A percentile compares a stretch with the other conserved stretches of the same genome.
Conservation (phyloP, 352 stramenopile genomes). For the Hyaloperonospora brassicae region DNA sequence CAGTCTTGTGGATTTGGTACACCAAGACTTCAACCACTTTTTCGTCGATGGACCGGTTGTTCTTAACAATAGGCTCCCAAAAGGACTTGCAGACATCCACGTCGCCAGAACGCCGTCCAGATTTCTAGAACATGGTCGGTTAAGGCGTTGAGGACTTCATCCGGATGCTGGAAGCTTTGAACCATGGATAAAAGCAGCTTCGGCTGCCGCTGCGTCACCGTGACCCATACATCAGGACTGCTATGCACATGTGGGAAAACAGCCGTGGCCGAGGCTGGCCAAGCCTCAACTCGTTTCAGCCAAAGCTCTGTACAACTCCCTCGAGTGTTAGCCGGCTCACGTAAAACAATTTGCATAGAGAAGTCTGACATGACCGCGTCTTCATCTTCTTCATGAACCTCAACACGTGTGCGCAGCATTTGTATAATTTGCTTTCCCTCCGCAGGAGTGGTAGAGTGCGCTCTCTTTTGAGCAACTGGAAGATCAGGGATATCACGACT, state of each 20-base stretch:
- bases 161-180: neutral
- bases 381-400: too few relatives aligned
- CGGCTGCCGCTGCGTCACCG: neutral
- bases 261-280: neutral
- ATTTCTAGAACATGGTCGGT: neutral
- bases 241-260: neutral
- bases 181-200: neutral
- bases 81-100: neutral
- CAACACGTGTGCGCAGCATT: too few relatives aligned
- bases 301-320: neutral
- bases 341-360: too few relatives aligned
- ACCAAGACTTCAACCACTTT: neutral
- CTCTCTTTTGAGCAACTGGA: too few relatives aligned
- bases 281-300: neutral
- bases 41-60: neutral
- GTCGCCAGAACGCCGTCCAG: neutral
- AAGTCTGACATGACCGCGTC: too few relatives aligned
- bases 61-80: neutral
- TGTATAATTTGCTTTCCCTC: too few relatives aligned
- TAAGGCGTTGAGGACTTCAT: neutral
- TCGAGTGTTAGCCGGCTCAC: too few relatives aligned
- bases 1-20: neutral
- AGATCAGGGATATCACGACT: too few relatives aligned
- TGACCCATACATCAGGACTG: neutral
- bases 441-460: too few relatives aligned